Evolutionary conservation across 768 basidiomycete species (phyloP), one percentile per base, ranked within the genome.

Genomic region (Termitomyces sp.): DNA sequence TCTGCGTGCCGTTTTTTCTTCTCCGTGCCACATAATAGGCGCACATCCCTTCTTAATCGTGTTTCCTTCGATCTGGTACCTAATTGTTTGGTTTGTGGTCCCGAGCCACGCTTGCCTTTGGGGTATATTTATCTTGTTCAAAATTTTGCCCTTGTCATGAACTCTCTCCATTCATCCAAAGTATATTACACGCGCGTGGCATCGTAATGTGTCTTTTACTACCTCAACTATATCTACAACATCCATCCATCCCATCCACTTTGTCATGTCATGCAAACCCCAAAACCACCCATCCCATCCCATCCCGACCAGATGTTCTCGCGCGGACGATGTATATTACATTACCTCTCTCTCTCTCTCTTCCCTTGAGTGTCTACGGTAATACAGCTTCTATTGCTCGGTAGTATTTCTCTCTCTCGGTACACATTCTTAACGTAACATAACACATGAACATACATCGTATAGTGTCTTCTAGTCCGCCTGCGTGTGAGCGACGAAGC

Each of bases 111-210:
- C 45, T 56, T 51, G 55, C 52, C 44, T 60, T 62, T 62, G 58
- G 53, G 56, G 48, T 60, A 55, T 62, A 62, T 62, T 62, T 60
- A 62, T 62, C 61, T 57, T 55, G 38, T 60, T 57, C 47, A 51
- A 49, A 32, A 30, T 51, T 22, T 38, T n/a, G 20, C 50, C 16
- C 41, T 30, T 24, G 20, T 24, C 10, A 18, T 47, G 24, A 20
- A 16, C n/a, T n/a, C 1, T 14, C 18, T 26, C 11, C 6, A 0
- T 16, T 9, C 44, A 24, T 24, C 5, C 44, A 26, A 45, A 32
- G 46, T 48, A 48, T 48, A 30, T 30, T 48, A 51, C 35, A 35
- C 22, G 49, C 22, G 49, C 35, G 24, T 24, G 30, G 30, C 30
- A 51, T 14, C 43, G 56, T 58, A 45, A 36, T 45, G 35, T 18